These are phyloP conservation scores for Escovopsis sp. DNA, from an alignment of 2,329 filamentous ascomycete genomes.

Conservation along the genomic window DNA sequence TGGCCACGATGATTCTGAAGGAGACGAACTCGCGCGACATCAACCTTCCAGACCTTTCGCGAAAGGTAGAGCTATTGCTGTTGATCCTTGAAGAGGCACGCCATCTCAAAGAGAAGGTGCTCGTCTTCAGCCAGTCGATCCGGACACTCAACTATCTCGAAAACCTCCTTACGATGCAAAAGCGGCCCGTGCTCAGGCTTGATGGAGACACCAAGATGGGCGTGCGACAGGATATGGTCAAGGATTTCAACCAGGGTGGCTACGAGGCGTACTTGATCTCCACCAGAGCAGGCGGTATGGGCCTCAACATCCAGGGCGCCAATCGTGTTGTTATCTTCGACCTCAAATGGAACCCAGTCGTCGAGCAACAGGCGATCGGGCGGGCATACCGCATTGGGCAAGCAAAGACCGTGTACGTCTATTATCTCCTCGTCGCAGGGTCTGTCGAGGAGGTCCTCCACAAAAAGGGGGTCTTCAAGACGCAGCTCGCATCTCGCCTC, in stretches of 20 bases:
- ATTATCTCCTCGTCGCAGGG: slow-evolving; percentile 63
- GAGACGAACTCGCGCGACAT: slow-evolving; percentile 26
- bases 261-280: slow-evolving; percentile 64
- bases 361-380: slow-evolving; percentile 78
- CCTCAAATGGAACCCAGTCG: slow-evolving; percentile 63
- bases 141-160: slow-evolving; percentile 56
- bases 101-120: slow-evolving; percentile 51
- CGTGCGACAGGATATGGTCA: slow-evolving; percentile 47
- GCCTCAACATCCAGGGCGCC: slow-evolving; percentile 70
- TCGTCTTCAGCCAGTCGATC: slow-evolving; percentile 68
- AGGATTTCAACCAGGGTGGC: slow-evolving; percentile 49
- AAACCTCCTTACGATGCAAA: slow-evolving; percentile 33
- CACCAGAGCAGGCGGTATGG: slow-evolving; percentile 66
- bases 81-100: slow-evolving; percentile 54
- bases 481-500: slow-evolving; percentile 61
- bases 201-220: slow-evolving; percentile 48
- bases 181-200: slow-evolving; percentile 41
- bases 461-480: slow-evolving; percentile 68
- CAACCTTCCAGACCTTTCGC: slow-evolving; percentile 39
- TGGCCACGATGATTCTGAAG: slow-evolving; percentile 17
- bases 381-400: slow-evolving; percentile 79
- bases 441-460: slow-evolving; percentile 67
- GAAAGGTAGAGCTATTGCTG: slow-evolving; percentile 53
- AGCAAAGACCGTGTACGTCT: slow-evolving; percentile 66
- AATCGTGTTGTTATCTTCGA: slow-evolving; percentile 83